These are phyloP conservation scores for Verruconis gallopava DNA, from an alignment of 2,329 filamentous ascomycete genomes.

Conservation along the genomic window DNA sequence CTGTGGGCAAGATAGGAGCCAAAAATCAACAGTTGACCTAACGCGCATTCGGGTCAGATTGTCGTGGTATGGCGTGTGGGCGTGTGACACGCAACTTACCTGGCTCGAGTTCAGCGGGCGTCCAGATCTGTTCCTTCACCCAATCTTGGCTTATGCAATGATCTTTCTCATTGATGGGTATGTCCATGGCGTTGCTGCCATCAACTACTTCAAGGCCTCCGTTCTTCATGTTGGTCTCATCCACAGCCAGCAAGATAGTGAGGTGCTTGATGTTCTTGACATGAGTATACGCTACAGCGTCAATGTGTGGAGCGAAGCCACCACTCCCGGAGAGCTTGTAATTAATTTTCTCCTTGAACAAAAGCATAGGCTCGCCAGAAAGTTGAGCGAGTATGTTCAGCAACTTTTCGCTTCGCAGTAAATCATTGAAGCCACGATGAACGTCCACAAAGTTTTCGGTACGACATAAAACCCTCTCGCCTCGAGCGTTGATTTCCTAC, in stretches of 20 bases:
- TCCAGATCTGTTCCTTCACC: constrained; percentile 24
- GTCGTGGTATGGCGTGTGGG: no score
- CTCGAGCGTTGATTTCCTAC: no score
- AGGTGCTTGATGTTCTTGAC: constrained; percentile 29
- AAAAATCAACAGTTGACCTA: no score
- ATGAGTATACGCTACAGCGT: constrained; percentile 30
- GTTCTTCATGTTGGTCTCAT: constrained; percentile 24
- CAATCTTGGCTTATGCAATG: constrained; percentile 24
- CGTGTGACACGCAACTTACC: no score
- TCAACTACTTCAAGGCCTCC: constrained; percentile 29
- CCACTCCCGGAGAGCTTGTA: constrained; percentile 30
- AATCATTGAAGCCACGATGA: no score
- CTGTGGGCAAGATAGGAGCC: no score
- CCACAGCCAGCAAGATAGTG: constrained; percentile 28
- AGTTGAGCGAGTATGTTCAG: no score
- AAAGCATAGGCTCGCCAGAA: no score
- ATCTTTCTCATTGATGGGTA: constrained; percentile 21
- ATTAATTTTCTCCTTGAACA: constrained; percentile 34
- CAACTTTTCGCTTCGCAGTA: no score
- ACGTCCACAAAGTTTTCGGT: no score
- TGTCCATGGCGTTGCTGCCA: constrained; percentile 25
- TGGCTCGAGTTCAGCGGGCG: constrained; percentile 22
- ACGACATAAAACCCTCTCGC: no score
- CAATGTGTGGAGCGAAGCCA: constrained; percentile 28
- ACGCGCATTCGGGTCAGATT: no score